phyloP scores from a whole-genome alignment of 2,329 filamentous ascomycete species.

The Trichophyton simii region DNA sequence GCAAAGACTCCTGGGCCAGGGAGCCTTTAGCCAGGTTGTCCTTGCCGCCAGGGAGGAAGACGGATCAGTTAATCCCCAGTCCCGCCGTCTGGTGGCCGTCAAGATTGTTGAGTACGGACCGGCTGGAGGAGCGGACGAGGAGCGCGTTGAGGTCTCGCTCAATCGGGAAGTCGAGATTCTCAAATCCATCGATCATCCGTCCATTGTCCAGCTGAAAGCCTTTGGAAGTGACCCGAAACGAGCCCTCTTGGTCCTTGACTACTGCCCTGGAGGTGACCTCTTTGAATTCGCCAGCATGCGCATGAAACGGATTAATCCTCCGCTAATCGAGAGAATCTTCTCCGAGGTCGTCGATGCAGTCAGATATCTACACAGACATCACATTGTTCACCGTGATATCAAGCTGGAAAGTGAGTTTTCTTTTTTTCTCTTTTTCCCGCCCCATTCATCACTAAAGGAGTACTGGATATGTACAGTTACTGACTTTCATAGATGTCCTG shows the following conservation, averaged over 20 bases:
- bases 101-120: slow-evolving; percentile 95
- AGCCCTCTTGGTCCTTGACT: slow-evolving; percentile 75
- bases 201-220: slow-evolving; percentile 78
- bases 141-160: slow-evolving; percentile 82
- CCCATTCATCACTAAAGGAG: not conserved
- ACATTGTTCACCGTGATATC: slow-evolving; percentile 91
- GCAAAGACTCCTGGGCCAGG: slow-evolving; percentile 70
- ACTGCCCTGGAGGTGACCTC: slow-evolving; percentile 86
- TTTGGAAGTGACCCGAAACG: slow-evolving; percentile 74
- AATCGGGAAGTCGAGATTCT: slow-evolving; percentile 94
- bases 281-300: slow-evolving; percentile 80
- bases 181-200: slow-evolving; percentile 75
- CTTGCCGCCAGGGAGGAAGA: slow-evolving; percentile 68
- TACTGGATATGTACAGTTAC: not conserved
- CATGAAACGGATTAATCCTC: slow-evolving; percentile 44
- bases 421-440: not conserved
- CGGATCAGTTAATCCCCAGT: slow-evolving; percentile 29
- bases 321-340: slow-evolving; percentile 63
- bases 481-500: slow-evolving; percentile 58
- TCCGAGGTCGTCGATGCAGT: slow-evolving; percentile 78
- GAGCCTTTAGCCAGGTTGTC: slow-evolving; percentile 90
- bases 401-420: slow-evolving; percentile 80
- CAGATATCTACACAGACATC: slow-evolving; percentile 68
- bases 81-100: slow-evolving; percentile 67
- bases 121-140: slow-evolving; percentile 81